A percentile compares a stretch with the other conserved stretches of the same genome.
These are phyloP conservation scores for Pseudonitzschia delicatissima DNA, from an alignment of 108 stramenopile species.

Conservation along the genomic window DNA sequence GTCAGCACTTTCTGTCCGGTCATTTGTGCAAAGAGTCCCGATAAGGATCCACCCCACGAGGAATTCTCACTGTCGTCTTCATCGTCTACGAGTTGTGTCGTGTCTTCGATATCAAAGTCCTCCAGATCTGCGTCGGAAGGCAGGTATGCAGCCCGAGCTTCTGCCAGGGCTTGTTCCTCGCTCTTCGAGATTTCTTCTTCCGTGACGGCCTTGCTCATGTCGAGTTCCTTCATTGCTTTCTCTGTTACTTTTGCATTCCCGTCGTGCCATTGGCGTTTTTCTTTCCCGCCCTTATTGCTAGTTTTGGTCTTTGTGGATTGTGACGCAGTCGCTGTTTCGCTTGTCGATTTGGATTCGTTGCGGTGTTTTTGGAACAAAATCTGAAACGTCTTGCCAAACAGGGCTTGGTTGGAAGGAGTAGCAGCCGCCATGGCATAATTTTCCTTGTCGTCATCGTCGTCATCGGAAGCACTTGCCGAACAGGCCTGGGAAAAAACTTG, in stretches of 20 bases:
- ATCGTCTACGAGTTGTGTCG: conserved; percentile 51
- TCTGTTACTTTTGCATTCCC: conserved; percentile 78
- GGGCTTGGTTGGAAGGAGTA: conserved; percentile 16
- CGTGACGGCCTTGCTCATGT: conserved; percentile 53
- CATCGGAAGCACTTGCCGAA: neutral
- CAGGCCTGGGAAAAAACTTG: conserved; percentile 19
- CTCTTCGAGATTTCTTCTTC: conserved; percentile 19
- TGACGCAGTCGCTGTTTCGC: neutral
- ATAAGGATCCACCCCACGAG: conserved; percentile 56
- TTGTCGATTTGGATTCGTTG: neutral
- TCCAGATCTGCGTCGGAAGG: conserved; percentile 77
- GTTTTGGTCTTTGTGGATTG: conserved; percentile 16
- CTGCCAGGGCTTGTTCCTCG: conserved; percentile 68
- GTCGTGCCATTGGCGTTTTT: conserved; percentile 80
- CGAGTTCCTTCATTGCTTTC: conserved; percentile 67
- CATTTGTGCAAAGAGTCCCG: conserved; percentile 51
- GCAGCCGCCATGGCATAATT: neutral
- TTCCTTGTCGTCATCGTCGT: neutral
- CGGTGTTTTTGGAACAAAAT: conserved; percentile 39
- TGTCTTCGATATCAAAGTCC: conserved; percentile 69
- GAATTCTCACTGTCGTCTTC: conserved; percentile 17
- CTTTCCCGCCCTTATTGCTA: conserved; percentile 34
- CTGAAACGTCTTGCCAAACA: conserved; percentile 48
- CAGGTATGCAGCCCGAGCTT: conserved; percentile 86
- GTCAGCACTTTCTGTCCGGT: conserved; percentile 61